Evolutionary conservation across 164 flowering plant species (phyloP), one percentile per base, ranked within the genome.

Genomic region (Magnolia officinalis): DNA sequence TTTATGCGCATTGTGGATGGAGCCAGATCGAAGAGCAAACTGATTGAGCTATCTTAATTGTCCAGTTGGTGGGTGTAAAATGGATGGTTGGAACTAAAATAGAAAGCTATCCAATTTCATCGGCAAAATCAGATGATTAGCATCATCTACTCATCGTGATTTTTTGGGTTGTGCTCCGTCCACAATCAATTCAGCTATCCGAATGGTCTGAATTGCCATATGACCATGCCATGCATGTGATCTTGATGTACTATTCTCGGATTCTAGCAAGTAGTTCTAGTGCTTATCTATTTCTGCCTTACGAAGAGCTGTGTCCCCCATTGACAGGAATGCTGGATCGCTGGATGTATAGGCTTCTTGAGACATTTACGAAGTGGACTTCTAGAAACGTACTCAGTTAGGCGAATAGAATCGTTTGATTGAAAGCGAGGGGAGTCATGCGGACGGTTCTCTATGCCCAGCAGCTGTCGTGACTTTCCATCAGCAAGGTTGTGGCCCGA

Each of bases 251-350:
- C 18, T 0, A 16, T 55, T 55, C 6, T 55, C 13, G 61, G 61
- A 55, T 11, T 55, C 61, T 11, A 11, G 61, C 16, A 16, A 8
- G 18, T 55, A 10, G 18, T 55, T 55, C 10, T 55, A 55, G 13
- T 55, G 61, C 61, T 55, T 9, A 11, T 11, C 61, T 16, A 55
- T 55, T 68, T 68, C 45, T 68, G 19, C n/a, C 4, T 37, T 68
- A 13, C 11, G 31, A 31, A 5, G 16, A 68, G 71, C 71, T 37
- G 71, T 4, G 16, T 29, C 16, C n/a, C 29, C 18, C 24, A 8
- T 77, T 50, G 55, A 72, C 94, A 96, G 99, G 99, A 77, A 88
- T 96, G 98, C 89, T 96, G 31, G 98, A 96, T 83, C 91, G 98
- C 20, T 96, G 98, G 98, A 92, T 94, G 99, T 91, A 77, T 80